Conservation (phyloP, 352 stramenopile genomes). For the Aphanomyces stellatus region DNA sequence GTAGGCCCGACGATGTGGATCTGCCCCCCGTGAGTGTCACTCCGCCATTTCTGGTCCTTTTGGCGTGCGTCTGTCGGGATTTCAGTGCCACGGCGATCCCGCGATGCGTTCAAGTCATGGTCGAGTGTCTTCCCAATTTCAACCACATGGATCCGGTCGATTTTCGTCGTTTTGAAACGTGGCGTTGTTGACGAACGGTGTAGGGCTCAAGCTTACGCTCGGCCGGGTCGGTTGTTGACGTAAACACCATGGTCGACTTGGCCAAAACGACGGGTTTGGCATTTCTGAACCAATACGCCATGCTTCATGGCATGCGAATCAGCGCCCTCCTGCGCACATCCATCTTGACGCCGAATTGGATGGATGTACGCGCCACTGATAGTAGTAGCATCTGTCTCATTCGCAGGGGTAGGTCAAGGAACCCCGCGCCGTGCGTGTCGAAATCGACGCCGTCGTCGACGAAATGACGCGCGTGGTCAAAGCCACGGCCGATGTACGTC, state of each 20-base stretch:
- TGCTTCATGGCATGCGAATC: constrained; percentile 51
- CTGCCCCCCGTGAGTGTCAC: constrained; percentile 52
- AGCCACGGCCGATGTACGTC: constrained; percentile 50
- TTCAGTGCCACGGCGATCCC: constrained; percentile 52
- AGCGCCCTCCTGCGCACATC: constrained; percentile 33
- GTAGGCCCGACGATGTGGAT: constrained; percentile 26
- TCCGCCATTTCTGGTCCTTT: constrained; percentile 59
- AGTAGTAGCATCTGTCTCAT: not conserved
- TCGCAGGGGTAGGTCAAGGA: constrained; percentile 49
- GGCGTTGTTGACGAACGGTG: no score
- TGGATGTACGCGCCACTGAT: constrained; percentile 25
- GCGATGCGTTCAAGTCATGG: constrained; percentile 57
- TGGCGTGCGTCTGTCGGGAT: constrained; percentile 60
- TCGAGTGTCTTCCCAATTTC: constrained; percentile 48
- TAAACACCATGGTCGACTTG: constrained; percentile 68
- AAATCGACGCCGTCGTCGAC: constrained; percentile 50
- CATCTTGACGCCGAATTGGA: constrained; percentile 41
- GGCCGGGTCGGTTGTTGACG: constrained; percentile 28
- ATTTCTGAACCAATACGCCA: constrained; percentile 52
- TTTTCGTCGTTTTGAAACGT: not conserved
- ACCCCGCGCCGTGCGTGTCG: constrained; percentile 57
- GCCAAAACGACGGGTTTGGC: constrained; percentile 48
- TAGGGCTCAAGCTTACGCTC: constrained; percentile 17
- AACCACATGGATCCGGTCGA: constrained; percentile 7
- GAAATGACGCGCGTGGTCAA: constrained; percentile 43